A percentile compares a stretch with the other conserved stretches of the same genome.
These are phyloP conservation scores for Boechera retrofracta DNA, from an alignment of 345 rosid genomes.

Conservation along the genomic window DNA sequence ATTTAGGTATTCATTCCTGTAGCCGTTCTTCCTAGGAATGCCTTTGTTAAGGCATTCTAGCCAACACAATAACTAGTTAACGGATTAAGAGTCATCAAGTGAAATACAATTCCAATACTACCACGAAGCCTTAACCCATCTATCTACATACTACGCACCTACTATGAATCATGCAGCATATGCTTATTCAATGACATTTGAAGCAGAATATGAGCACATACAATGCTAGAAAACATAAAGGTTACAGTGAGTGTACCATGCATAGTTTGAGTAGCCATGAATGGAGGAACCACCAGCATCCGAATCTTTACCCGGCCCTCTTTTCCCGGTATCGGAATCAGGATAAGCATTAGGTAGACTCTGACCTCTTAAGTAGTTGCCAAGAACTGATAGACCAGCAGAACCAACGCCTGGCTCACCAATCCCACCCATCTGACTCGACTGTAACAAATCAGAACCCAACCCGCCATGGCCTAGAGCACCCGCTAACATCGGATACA, in stretches of 20 bases:
- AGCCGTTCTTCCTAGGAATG: not conserved
- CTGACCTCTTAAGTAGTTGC: conserved; percentile 48
- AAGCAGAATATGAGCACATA: not conserved
- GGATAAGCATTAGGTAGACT: conserved; percentile 47
- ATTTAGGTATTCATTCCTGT: not conserved
- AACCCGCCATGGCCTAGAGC: conserved; percentile 40
- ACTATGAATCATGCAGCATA: not conserved
- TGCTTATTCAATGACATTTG: conserved; percentile 1
- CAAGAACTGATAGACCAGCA: conserved; percentile 38
- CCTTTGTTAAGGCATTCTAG: not conserved
- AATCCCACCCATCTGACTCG: conserved; percentile 42
- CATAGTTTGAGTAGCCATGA: conserved; percentile 49
- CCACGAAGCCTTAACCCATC: not conserved
- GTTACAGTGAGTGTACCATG: conserved; percentile 56
- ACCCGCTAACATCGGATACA: conserved; percentile 52
- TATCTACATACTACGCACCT: not conserved
- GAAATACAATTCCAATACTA: not conserved
- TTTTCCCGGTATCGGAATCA: conserved; percentile 46
- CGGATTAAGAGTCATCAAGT: not conserved
- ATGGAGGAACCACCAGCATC: conserved; percentile 50
- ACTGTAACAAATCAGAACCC: conserved; percentile 32
- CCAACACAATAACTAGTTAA: conserved; percentile 1
- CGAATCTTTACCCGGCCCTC: conserved; percentile 43
- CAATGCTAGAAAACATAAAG: conserved; percentile 22
- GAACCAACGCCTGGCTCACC: conserved; percentile 46